phyloP scores from a whole-genome alignment of 306 rosid genomes.

The Castanea mollissima region DNA sequence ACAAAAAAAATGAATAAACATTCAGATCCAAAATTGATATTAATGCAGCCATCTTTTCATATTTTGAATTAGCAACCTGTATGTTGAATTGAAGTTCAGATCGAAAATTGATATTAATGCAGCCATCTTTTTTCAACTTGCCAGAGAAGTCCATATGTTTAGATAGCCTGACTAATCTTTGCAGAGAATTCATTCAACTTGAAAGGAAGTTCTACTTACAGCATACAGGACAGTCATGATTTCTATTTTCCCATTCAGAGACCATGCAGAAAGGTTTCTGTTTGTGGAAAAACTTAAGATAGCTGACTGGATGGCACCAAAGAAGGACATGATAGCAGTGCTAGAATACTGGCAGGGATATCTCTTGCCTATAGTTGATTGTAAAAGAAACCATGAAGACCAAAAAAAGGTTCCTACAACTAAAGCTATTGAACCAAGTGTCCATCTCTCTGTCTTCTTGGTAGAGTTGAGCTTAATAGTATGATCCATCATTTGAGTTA shows the following conservation, averaged over 20 bases:
- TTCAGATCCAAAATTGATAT: background rate
- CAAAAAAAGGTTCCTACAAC: constrained; percentile 62
- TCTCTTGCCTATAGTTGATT: constrained; percentile 64
- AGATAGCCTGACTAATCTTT: background rate
- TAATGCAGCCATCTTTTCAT: background rate
- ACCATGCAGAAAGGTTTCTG: constrained; percentile 57
- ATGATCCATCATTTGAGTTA: constrained; percentile 19
- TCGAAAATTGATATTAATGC: background rate
- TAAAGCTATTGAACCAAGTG: constrained; percentile 65
- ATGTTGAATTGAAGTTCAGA: background rate
- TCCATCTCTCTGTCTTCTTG: constrained; percentile 51
- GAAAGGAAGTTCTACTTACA: constrained; percentile 45
- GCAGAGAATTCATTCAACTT: background rate
- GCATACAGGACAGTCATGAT: constrained; percentile 55
- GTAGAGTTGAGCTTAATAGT: constrained; percentile 12
- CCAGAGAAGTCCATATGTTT: no score
- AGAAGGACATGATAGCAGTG: constrained; percentile 83
- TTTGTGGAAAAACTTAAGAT: constrained; percentile 49
- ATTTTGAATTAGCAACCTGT: no score
- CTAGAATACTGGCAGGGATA: constrained; percentile 82
- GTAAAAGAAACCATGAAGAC: constrained; percentile 86
- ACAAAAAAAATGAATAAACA: no score
- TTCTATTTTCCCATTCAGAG: constrained; percentile 61
- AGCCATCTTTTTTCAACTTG: background rate
- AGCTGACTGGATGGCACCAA: constrained; percentile 82